Evolutionary conservation across 1,284 basidiomycete genomes (phyloP).

Genomic region (Cutaneotrichosporon daszewskae): DNA sequence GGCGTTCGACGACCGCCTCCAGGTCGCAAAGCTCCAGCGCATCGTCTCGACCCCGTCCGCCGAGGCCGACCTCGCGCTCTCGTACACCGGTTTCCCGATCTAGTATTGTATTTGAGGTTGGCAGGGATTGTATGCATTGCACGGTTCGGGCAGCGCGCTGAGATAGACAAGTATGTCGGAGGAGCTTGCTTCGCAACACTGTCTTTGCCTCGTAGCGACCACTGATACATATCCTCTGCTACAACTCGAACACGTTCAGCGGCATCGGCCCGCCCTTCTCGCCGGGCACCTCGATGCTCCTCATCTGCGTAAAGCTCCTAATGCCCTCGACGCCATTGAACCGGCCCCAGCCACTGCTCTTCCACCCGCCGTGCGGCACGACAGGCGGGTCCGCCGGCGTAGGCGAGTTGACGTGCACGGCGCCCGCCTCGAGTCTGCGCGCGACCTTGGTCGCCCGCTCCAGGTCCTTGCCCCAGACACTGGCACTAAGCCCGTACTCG

Average conservation of each 20-base stretch:
- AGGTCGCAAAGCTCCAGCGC: slow-evolving; percentile 14
- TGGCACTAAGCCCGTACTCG: slow-evolving; percentile 55
- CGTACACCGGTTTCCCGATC: slow-evolving; percentile 20
- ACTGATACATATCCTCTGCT: background rate
- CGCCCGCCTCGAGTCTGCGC: slow-evolving; percentile 46
- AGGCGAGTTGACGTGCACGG: slow-evolving; percentile 21
- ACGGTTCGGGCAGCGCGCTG: background rate
- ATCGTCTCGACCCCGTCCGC: slow-evolving; percentile 10
- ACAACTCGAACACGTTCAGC: slow-evolving; percentile 14
- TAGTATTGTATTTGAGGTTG: no score
- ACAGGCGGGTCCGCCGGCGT: slow-evolving; percentile 11
- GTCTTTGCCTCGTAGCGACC: no score
- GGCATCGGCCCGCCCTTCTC: slow-evolving; percentile 4
- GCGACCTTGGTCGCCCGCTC: slow-evolving; percentile 53
- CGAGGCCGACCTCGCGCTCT: slow-evolving; percentile 14
- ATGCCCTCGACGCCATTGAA: slow-evolving; percentile 31
- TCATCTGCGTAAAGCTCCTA: slow-evolving; percentile 15
- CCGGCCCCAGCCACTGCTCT: slow-evolving; percentile 27
- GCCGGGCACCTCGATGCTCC: slow-evolving; percentile 11
- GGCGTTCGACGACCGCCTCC: slow-evolving; percentile 15
- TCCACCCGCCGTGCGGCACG: slow-evolving; percentile 21
- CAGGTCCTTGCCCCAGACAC: slow-evolving; percentile 56
- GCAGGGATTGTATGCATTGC: background rate
- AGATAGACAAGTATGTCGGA: background rate
- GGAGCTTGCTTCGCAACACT: no score